phyloP scores from a whole-genome alignment of 805 yeast genomes.

The Schwanniomyces yamadae region DNA sequence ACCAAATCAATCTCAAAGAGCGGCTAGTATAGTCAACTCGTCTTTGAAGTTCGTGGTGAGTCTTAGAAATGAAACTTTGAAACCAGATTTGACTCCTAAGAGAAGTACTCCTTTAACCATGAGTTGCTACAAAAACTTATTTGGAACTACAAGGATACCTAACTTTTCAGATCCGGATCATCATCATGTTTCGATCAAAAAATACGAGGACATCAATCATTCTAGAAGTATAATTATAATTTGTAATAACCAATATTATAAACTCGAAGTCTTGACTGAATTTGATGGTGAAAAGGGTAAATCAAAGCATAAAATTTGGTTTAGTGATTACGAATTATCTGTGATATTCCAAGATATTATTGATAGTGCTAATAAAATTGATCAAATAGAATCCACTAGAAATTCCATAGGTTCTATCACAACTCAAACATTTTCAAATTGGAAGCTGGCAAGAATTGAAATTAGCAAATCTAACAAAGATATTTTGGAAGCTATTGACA shows the following conservation, averaged over 20 bases:
- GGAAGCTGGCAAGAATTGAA: constrained; percentile 48
- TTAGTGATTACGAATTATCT: constrained; percentile 51
- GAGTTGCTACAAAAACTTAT: constrained; percentile 64
- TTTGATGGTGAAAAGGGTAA: constrained; percentile 9
- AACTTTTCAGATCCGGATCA: constrained; percentile 18
- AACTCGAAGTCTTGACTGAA: constrained; percentile 47
- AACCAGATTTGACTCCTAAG: constrained; percentile 58
- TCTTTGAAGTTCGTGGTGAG: constrained; percentile 65
- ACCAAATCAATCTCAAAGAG: constrained; percentile 65
- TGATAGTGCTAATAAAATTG: constrained; percentile 32
- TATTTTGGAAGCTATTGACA: constrained; percentile 41
- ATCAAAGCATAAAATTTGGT: constrained; percentile 45
- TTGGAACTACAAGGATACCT: constrained; percentile 64
- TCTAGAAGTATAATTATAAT: constrained; percentile 52
- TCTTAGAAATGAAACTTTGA: constrained; percentile 50
- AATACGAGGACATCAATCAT: constrained; percentile 26
- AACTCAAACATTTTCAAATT: constrained; percentile 49
- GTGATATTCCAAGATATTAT: constrained; percentile 43
- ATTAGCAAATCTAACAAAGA: constrained; percentile 38
- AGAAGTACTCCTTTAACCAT: constrained; percentile 56
- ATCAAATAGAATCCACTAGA: constrained; percentile 38
- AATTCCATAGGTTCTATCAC: constrained; percentile 55
- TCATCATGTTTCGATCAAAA: constrained; percentile 40
- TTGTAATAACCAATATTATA: constrained; percentile 50
- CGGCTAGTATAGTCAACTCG: constrained; percentile 65